phyloP scores from a whole-genome alignment of 1,139 yeast genomes.

The Hansenula lynferdii region DNA sequence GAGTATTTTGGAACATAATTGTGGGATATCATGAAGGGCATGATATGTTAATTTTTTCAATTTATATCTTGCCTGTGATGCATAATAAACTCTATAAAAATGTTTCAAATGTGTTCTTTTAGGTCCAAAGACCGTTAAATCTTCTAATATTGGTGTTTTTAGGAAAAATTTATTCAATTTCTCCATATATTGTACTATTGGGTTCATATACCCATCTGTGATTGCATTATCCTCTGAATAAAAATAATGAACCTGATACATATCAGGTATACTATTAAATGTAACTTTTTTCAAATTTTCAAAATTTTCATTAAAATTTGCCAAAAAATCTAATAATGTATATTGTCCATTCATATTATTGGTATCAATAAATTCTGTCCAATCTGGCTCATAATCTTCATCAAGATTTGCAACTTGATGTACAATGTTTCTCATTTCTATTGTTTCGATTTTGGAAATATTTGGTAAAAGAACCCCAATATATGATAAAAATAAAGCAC shows the following conservation, averaged over 20 bases:
- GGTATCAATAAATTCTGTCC: too few species aligned
- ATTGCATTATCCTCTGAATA: too few species aligned
- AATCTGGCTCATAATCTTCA: background rate
- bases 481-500: background rate
- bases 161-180: background rate
- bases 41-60: background rate
- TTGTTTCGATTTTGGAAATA: background rate
- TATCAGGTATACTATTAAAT: too few species aligned
- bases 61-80: background rate
- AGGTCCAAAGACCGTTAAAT: background rate
- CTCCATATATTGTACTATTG: too few species aligned
- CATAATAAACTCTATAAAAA: background rate
- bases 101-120: background rate
- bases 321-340: background rate
- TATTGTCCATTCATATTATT: background rate
- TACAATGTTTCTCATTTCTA: constrained; percentile 1
- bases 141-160: background rate
- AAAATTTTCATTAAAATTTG: background rate
- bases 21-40: too few species aligned
- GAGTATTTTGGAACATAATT: constrained; percentile 7
- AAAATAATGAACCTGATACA: too few species aligned
- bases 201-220: too few species aligned
- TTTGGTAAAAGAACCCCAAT: background rate
- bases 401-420: background rate
- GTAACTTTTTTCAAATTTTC: background rate